These are phyloP conservation scores for Clarireedia paspali DNA, from an alignment of 2,329 filamentous ascomycete genomes.

Conservation along the genomic window DNA sequence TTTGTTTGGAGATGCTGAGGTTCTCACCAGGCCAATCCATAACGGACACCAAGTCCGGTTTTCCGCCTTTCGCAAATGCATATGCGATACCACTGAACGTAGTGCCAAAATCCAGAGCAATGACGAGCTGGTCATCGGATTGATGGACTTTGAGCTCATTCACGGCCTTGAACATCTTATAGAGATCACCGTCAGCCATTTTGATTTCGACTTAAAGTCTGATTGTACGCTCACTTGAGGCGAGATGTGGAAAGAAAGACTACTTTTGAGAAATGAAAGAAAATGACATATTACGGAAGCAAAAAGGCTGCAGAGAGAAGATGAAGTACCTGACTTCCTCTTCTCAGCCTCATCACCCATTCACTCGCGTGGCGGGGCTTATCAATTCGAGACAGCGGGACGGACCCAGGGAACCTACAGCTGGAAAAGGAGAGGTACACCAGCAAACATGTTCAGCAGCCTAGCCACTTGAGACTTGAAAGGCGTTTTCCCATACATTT, in stretches of 20 bases:
- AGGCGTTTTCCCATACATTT: neutral
- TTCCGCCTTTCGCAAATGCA: slow-evolving; percentile 7
- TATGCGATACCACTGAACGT: slow-evolving; percentile 17
- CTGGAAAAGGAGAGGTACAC: too few species aligned
- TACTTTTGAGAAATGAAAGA: neutral
- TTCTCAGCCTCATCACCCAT: neutral
- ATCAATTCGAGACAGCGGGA: neutral
- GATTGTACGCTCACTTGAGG: neutral
- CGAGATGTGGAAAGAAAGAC: neutral
- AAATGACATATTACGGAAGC: neutral
- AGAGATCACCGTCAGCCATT: neutral
- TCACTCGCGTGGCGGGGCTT: too few species aligned
- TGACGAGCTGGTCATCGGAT: slow-evolving; percentile 11
- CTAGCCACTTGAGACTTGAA: neutral
- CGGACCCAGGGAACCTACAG: too few species aligned
- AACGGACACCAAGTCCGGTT: slow-evolving; percentile 10
- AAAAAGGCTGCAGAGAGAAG: neutral
- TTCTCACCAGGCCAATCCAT: slow-evolving; percentile 17
- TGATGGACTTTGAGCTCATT: neutral
- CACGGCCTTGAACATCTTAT: neutral
- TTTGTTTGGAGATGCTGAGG: neutral
- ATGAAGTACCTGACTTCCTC: neutral
- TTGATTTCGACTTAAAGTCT: neutral
- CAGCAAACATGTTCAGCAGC: neutral
- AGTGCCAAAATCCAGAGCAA: slow-evolving; percentile 18